A percentile compares a stretch with the other conserved stretches of the same genome.
Evolutionary conservation across 192 early-diverging fungal species (phyloP).

Genomic region (Gonapodya prolifera): DNA sequence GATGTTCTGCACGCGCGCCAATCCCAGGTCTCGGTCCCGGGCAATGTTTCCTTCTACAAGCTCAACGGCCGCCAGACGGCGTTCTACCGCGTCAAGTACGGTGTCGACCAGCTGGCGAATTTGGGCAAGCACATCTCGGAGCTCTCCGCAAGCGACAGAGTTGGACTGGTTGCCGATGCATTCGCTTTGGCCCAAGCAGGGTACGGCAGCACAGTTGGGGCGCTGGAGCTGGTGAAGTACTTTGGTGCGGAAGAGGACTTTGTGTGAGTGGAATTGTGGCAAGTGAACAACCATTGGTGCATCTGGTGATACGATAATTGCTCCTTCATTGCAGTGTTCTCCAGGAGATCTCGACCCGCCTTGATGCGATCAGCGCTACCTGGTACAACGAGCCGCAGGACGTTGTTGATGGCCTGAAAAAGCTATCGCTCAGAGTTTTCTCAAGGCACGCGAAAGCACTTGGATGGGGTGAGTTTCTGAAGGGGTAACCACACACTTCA

Average conservation of each 20-base stretch:
- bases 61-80: conserved; percentile 71
- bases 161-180: conserved; percentile 73
- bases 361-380: conserved; percentile 44
- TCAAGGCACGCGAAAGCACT: conserved; percentile 54
- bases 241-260: conserved; percentile 69
- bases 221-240: conserved; percentile 61
- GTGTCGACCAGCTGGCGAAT: conserved; percentile 15
- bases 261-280: conserved; percentile 24
- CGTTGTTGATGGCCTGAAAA: conserved; percentile 45
- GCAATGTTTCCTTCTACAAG: conserved; percentile 43
- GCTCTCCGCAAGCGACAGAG: conserved; percentile 47
- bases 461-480: too few relatives aligned
- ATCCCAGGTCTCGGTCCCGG: background rate
- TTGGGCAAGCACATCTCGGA: conserved; percentile 26
- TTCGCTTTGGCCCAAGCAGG: conserved; percentile 69
- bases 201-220: conserved; percentile 52
- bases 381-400: conserved; percentile 54
- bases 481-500: too few relatives aligned
- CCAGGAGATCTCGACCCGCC: conserved; percentile 50
- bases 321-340: conserved; percentile 28
- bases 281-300: too few relatives aligned
- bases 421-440: conserved; percentile 59
- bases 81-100: conserved; percentile 69
- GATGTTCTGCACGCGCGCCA: background rate
- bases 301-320: too few relatives aligned